Percentiles rank a stretch among this genome's conserved stretches.
These are phyloP conservation scores for Aureobasidium pullulans DNA, from an alignment of 2,329 filamentous ascomycete species.

Conservation along the genomic window DNA sequence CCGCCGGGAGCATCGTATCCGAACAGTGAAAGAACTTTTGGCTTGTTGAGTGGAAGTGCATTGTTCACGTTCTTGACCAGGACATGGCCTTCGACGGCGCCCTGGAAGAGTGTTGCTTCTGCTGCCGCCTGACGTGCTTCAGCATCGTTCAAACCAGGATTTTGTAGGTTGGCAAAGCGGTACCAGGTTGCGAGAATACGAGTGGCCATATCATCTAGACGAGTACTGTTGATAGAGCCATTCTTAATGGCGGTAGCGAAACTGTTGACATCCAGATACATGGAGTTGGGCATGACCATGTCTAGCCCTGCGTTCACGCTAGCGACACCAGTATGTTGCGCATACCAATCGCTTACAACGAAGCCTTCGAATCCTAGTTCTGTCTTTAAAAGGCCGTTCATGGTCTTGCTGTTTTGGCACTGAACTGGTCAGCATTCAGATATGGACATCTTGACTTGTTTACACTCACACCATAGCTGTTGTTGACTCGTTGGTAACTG, in stretches of 20 bases:
- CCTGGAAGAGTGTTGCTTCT: conserved; percentile 44
- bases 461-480: conserved; percentile 43
- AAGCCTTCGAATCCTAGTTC: conserved; percentile 40
- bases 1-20: conserved; percentile 23
- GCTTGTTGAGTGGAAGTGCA: conserved; percentile 46
- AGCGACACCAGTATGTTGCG: conserved; percentile 24
- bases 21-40: conserved; percentile 32
- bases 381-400: conserved; percentile 58
- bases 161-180: conserved; percentile 16
- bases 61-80: conserved; percentile 54
- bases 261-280: conserved; percentile 20
- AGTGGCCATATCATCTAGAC: conserved; percentile 29
- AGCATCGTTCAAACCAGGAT: conserved; percentile 29
- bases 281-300: conserved; percentile 23
- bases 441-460: not conserved
- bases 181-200: conserved; percentile 25
- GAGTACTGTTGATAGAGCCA: conserved; percentile 23
- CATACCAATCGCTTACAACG: conserved; percentile 31
- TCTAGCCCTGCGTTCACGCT: conserved; percentile 25
- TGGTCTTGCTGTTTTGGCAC: conserved; percentile 55
- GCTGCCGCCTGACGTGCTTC: conserved; percentile 48
- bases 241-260: conserved; percentile 26
- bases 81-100: conserved; percentile 56
- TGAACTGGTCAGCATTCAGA: conserved; percentile 17
- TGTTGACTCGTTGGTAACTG: conserved; percentile 65